Conservation (phyloP, 2,329 filamentous ascomycete genomes). For the Fusarium clavum region DNA sequence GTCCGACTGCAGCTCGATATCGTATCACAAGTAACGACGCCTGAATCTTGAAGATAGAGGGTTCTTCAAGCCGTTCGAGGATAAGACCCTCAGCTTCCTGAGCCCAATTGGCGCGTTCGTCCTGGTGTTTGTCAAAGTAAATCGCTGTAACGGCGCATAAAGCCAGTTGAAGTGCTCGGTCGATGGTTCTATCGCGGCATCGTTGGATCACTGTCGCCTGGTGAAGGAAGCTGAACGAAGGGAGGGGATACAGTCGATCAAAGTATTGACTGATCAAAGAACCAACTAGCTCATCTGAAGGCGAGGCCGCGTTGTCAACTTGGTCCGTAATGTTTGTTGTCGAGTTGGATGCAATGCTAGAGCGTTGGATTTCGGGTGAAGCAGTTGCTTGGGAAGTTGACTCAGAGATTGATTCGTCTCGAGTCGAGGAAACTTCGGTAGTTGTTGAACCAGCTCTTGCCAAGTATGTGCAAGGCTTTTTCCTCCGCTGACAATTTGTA, state of each 20-base stretch:
- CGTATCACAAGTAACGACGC: constrained; percentile 44
- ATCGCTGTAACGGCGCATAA: constrained; percentile 43
- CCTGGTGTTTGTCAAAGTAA: constrained; percentile 35
- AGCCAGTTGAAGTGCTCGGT: constrained; percentile 41
- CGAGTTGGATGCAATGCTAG: constrained; percentile 28
- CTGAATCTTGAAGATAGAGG: constrained; percentile 47
- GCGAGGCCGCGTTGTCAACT: background rate
- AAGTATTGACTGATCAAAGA: constrained; percentile 40
- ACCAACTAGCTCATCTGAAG: constrained; percentile 37
- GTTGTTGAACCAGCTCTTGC: constrained; percentile 25
- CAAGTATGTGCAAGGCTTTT: constrained; percentile 40
- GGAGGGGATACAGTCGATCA: constrained; percentile 41
- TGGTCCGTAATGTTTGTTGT: constrained; percentile 17
- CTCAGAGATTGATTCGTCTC: constrained; percentile 14
- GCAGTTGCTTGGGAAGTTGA: constrained; percentile 9
- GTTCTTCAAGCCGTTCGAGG: constrained; percentile 42
- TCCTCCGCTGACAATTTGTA: constrained; percentile 43
- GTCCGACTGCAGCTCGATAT: constrained; percentile 43
- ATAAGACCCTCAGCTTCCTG: constrained; percentile 44
- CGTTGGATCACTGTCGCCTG: constrained; percentile 43
- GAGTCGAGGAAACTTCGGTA: constrained; percentile 17
- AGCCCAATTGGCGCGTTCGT: constrained; percentile 36
- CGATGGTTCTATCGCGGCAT: constrained; percentile 44
- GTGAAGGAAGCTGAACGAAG: constrained; percentile 44
- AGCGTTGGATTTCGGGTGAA: constrained; percentile 24